phyloP scores from a whole-genome alignment of 192 early-diverging fungal genomes.

The Mortierella alpina region DNA sequence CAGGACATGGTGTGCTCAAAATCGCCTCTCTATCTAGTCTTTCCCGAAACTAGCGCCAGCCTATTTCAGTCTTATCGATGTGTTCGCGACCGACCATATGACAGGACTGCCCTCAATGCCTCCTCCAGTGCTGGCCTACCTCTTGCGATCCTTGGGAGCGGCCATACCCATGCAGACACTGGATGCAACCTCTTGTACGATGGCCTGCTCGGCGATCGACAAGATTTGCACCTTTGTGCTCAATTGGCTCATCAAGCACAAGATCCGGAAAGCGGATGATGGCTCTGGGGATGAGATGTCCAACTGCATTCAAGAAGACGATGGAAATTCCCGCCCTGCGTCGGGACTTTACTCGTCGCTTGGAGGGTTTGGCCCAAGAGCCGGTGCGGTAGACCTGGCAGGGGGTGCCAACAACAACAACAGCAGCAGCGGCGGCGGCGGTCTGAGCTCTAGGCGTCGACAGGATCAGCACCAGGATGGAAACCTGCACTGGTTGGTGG shows the following conservation, averaged over 20 bases:
- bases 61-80: slow-evolving; percentile 75
- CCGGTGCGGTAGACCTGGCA: too few species aligned
- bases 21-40: slow-evolving; percentile 39
- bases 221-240: slow-evolving; percentile 77
- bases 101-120: slow-evolving; percentile 68
- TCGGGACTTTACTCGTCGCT: background rate
- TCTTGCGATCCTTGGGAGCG: slow-evolving; percentile 77
- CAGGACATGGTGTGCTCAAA: background rate
- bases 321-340: background rate
- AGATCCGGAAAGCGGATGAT: slow-evolving; percentile 17
- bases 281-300: slow-evolving; percentile 21
- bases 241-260: slow-evolving; percentile 50
- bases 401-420: background rate
- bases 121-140: slow-evolving; percentile 69
- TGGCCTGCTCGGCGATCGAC: slow-evolving; percentile 78
- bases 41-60: slow-evolving; percentile 69
- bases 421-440: background rate
- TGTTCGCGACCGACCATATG: slow-evolving; percentile 73
- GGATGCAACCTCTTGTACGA: slow-evolving; percentile 56
- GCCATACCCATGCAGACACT: slow-evolving; percentile 60
- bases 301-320: background rate
- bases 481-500: slow-evolving; percentile 62
- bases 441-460: background rate
- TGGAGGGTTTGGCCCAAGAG: background rate
- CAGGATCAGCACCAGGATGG: slow-evolving; percentile 4